Conservation (phyloP, 768 basidiomycete genomes). For the Boletus reticulatus region DNA sequence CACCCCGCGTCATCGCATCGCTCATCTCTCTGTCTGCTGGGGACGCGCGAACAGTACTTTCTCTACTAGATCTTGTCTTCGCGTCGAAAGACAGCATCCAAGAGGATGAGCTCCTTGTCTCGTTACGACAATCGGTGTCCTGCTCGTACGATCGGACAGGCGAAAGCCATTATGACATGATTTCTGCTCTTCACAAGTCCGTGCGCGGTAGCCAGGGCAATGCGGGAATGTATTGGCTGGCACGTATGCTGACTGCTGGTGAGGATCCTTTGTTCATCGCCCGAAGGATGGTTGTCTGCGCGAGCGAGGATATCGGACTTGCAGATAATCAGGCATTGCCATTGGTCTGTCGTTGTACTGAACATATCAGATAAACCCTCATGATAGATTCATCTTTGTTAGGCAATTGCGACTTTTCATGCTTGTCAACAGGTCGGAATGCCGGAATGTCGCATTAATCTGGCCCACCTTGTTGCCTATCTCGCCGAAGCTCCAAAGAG, state of each 20-base stretch:
- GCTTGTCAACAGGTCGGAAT: slow-evolving; percentile 73
- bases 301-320: slow-evolving; percentile 83
- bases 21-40: slow-evolving; percentile 58
- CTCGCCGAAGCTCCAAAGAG: slow-evolving; percentile 83
- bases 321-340: slow-evolving; percentile 78
- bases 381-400: background rate
- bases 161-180: slow-evolving; percentile 78
- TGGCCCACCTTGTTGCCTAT: slow-evolving; percentile 75
- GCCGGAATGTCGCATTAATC: slow-evolving; percentile 78
- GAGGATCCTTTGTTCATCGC: slow-evolving; percentile 81
- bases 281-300: slow-evolving; percentile 72
- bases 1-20: slow-evolving; percentile 43
- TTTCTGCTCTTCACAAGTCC: slow-evolving; percentile 81
- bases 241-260: slow-evolving; percentile 76
- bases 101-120: slow-evolving; percentile 51
- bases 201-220: slow-evolving; percentile 73
- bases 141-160: slow-evolving; percentile 74
- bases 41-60: slow-evolving; percentile 77
- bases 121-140: slow-evolving; percentile 60
- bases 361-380: slow-evolving; percentile 7
- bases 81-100: slow-evolving; percentile 37
- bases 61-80: slow-evolving; percentile 70
- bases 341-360: slow-evolving; percentile 42
- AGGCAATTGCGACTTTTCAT: slow-evolving; percentile 63
- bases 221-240: slow-evolving; percentile 88